phyloP scores from a whole-genome alignment of 2,329 filamentous ascomycete species.

The Cercospora berteroae region DNA sequence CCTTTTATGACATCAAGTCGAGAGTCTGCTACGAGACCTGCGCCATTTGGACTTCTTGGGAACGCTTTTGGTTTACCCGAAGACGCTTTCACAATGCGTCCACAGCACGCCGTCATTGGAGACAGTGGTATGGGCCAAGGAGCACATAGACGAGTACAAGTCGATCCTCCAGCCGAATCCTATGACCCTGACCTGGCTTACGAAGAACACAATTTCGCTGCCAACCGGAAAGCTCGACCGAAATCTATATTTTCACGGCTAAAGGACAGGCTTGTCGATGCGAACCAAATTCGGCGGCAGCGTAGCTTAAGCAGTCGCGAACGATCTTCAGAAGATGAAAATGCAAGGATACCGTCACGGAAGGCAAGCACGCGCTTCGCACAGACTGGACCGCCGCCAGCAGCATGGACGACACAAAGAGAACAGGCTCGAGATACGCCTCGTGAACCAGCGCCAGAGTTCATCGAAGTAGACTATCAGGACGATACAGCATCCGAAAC shows the following conservation, averaged over 20 bases:
- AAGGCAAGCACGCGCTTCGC: slow-evolving; percentile 16
- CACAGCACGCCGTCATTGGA: slow-evolving; percentile 17
- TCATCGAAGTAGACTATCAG: slow-evolving; percentile 26
- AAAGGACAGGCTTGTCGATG: slow-evolving; percentile 27
- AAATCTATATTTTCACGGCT: slow-evolving; percentile 28
- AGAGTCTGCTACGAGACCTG: not conserved
- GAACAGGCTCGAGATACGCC: not conserved
- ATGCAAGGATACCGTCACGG: slow-evolving; percentile 9
- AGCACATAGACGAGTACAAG: slow-evolving; percentile 8
- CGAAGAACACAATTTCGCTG: slow-evolving; percentile 13
- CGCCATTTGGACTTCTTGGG: slow-evolving; percentile 27
- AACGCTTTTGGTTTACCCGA: slow-evolving; percentile 31
- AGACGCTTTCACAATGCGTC: slow-evolving; percentile 24
- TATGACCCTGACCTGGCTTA: slow-evolving; percentile 28
- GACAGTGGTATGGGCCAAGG: slow-evolving; percentile 10
- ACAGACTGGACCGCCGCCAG: slow-evolving; percentile 1
- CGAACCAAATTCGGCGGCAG: slow-evolving; percentile 17
- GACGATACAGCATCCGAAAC: slow-evolving; percentile 13
- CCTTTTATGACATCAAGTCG: slow-evolving; percentile 13
- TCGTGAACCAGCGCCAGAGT: slow-evolving; percentile 13
- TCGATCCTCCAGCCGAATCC: slow-evolving; percentile 19
- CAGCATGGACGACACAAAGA: not conserved
- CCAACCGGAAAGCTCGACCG: slow-evolving; percentile 15
- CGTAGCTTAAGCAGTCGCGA: slow-evolving; percentile 20
- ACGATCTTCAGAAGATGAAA: slow-evolving; percentile 18